Percentiles rank a stretch among this genome's conserved stretches.
phyloP scores from a whole-genome alignment of 164 flowering plant species.

The Aristolochia contorta region DNA sequence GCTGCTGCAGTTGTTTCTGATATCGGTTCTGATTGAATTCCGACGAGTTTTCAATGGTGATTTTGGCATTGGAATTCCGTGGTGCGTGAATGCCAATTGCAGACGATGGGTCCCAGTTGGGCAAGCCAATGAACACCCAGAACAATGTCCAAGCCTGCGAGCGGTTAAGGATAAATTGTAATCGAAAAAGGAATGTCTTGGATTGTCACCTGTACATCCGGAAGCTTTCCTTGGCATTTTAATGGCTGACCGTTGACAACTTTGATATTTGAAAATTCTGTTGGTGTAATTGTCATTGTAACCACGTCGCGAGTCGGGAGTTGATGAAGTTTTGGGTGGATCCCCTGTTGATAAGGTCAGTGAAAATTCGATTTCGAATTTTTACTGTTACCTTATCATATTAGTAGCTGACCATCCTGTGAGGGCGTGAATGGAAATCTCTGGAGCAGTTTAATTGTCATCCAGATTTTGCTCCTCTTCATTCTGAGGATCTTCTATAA shows the following conservation, averaged over 20 bases:
- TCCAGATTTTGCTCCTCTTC: no score
- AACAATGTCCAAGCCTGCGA: not conserved
- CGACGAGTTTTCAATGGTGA: not conserved
- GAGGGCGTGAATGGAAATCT: no score
- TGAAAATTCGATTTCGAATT: no score
- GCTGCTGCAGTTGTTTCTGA: not conserved
- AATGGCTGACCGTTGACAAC: not conserved
- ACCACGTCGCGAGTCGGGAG: no score
- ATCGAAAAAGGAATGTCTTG: not conserved
- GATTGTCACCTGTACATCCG: not conserved
- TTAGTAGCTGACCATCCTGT: no score
- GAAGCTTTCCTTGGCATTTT: not conserved
- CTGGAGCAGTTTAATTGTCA: no score
- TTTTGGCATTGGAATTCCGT: not conserved
- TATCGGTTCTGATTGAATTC: not conserved
- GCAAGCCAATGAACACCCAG: not conserved
- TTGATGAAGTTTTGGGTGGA: not conserved
- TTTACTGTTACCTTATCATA: no score
- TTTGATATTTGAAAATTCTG: no score
- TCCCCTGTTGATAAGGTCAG: no score
- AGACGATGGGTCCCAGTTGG: not conserved
- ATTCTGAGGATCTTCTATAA: no score
- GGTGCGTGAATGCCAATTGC: not conserved
- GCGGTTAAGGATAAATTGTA: not conserved
- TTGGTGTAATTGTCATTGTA: no score